phyloP scores from a whole-genome alignment of 371 early-diverging fungal species.

The Apophysomyces ossiformis region DNA sequence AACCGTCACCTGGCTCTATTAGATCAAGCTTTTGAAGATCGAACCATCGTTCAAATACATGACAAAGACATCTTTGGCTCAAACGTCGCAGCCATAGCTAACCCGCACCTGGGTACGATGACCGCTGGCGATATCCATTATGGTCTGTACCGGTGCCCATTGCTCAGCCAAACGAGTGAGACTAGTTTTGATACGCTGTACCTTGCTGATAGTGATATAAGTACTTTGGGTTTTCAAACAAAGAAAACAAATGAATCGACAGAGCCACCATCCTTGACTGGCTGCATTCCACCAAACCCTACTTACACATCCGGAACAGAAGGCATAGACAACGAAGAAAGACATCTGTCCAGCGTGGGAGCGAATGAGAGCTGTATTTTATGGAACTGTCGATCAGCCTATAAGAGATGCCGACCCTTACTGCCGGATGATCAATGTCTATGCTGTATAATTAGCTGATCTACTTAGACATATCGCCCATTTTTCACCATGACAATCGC shows the following conservation, averaged over 20 bases:
- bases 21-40: conserved; percentile 25
- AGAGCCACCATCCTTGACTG: not conserved
- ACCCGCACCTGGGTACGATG: conserved; percentile 32
- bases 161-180: conserved; percentile 12
- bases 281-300: no score
- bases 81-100: conserved; percentile 20
- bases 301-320: not conserved
- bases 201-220: not conserved
- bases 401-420: not conserved
- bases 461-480: not conserved
- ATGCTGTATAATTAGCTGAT: conserved; percentile 7
- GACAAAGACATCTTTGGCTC: conserved; percentile 27
- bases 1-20: conserved; percentile 21
- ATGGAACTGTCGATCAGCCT: not conserved
- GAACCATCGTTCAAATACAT: conserved; percentile 22
- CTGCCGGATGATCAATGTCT: not conserved
- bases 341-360: not conserved
- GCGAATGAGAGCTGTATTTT: not conserved
- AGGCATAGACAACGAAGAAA: not conserved
- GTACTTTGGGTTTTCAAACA: not conserved
- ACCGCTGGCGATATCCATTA: conserved; percentile 34
- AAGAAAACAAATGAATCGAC: not conserved
- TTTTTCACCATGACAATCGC: not conserved
- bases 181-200: not conserved
- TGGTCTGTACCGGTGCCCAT: conserved; percentile 28